phyloP scores from a whole-genome alignment of 1,284 basidiomycete genomes.

The Irpex rosettiformis region DNA sequence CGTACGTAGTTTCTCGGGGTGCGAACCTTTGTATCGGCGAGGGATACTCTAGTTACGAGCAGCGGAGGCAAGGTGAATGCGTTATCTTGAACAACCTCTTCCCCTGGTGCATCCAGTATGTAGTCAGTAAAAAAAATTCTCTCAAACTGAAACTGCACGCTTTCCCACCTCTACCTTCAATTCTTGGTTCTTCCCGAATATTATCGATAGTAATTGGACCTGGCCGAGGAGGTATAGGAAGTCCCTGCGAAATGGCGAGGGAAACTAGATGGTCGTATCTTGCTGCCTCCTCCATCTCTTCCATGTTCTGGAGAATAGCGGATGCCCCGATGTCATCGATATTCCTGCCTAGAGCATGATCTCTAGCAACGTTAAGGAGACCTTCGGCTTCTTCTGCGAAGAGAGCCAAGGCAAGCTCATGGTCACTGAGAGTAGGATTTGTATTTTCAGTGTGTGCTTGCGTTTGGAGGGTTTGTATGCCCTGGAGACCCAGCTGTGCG shows the following conservation, averaged over 20 bases:
- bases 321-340: slow-evolving; percentile 15
- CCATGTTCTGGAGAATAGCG: slow-evolving; percentile 22
- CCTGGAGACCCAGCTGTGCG: slow-evolving; percentile 32
- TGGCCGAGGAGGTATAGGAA: slow-evolving; percentile 24
- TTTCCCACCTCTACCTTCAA: neutral
- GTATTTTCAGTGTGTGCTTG: slow-evolving; percentile 38
- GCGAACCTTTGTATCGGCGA: neutral
- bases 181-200: neutral
- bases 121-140: no score
- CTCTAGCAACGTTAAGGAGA: slow-evolving; percentile 31
- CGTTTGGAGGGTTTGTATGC: slow-evolving; percentile 36
- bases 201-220: neutral
- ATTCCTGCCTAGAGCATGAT: slow-evolving; percentile 29
- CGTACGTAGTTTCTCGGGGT: neutral
- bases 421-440: slow-evolving; percentile 35
- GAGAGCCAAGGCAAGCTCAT: slow-evolving; percentile 44
- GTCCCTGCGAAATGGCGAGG: slow-evolving; percentile 28
- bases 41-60: neutral
- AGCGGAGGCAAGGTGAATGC: no score
- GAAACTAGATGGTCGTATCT: slow-evolving; percentile 35
- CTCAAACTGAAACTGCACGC: neutral
- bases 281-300: slow-evolving; percentile 28
- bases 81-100: no score
- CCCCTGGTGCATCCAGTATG: no score
- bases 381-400: slow-evolving; percentile 38